phyloP scores from a whole-genome alignment of 805 yeast genomes.

The Lipomyces spencermartinsiae region DNA sequence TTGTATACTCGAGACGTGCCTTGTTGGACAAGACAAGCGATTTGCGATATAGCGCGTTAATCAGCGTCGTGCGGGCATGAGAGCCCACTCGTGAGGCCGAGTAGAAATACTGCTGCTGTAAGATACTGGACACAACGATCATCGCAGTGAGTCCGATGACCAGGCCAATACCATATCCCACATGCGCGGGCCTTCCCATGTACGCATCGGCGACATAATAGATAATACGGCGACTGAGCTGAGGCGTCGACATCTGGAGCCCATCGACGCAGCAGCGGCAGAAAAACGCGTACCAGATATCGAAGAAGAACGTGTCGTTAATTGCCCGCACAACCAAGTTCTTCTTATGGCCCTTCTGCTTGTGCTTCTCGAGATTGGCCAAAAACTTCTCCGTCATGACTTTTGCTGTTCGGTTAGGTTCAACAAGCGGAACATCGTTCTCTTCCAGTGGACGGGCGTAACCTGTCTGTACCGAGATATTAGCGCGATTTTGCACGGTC shows the following conservation, averaged over 20 bases:
- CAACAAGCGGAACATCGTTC: slow-evolving; percentile 59
- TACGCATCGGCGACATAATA: slow-evolving; percentile 58
- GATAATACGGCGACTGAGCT: slow-evolving; percentile 69
- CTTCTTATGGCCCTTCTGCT: slow-evolving; percentile 40
- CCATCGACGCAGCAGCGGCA: slow-evolving; percentile 46
- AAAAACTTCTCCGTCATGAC: slow-evolving; percentile 50
- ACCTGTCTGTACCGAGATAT: slow-evolving; percentile 47
- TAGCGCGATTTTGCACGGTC: too few relatives aligned
- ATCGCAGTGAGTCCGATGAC: too few relatives aligned
- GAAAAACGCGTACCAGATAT: slow-evolving; percentile 48
- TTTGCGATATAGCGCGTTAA: too few relatives aligned
- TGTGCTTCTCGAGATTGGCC: slow-evolving; percentile 43
- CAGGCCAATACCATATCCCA: too few relatives aligned
- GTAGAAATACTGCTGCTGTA: too few relatives aligned
- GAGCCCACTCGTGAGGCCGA: too few relatives aligned
- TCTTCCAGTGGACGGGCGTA: slow-evolving; percentile 67
- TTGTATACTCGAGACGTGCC: too few relatives aligned
- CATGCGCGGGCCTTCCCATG: too few relatives aligned
- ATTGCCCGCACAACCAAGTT: slow-evolving; percentile 46
- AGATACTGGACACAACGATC: too few relatives aligned
- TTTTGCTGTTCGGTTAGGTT: slow-evolving; percentile 48
- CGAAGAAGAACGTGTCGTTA: slow-evolving; percentile 47
- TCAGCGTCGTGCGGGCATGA: too few relatives aligned
- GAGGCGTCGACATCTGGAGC: slow-evolving; percentile 62
- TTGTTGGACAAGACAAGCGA: too few relatives aligned